phyloP scores from a whole-genome alignment of 2,329 filamentous ascomycete species.

The Sclerotinia nivalis region DNA sequence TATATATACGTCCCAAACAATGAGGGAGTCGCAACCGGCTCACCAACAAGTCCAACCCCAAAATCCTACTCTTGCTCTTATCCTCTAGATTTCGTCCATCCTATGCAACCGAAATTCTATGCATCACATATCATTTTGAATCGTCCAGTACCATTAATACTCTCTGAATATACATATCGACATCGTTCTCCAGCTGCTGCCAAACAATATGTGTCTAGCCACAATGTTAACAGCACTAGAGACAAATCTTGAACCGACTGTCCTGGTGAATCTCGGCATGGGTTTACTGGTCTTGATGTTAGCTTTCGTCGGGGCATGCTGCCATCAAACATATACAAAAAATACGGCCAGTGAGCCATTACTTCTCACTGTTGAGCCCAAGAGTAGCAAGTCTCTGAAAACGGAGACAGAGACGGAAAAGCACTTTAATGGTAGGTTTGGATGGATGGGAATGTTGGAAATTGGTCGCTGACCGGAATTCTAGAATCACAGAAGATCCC shows the following conservation, averaged over 20 bases:
- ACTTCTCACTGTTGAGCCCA: constrained; percentile 15
- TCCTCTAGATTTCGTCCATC: background rate
- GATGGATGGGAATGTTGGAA: background rate
- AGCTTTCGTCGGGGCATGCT: constrained; percentile 12
- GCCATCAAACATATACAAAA: background rate
- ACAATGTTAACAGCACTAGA: constrained; percentile 5
- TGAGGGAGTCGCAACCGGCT: constrained; percentile 3
- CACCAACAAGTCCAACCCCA: background rate
- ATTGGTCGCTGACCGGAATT: background rate
- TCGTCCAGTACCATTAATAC: background rate
- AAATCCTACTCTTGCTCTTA: background rate
- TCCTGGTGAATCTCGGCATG: background rate
- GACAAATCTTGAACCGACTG: constrained; percentile 5
- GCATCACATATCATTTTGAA: background rate
- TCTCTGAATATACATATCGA: background rate
- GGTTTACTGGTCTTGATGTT: constrained; percentile 17
- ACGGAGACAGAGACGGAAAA: constrained; percentile 6
- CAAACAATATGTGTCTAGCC: constrained; percentile 10
- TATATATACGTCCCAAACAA: background rate
- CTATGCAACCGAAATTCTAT: background rate
- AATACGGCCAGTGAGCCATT: background rate
- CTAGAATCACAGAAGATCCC: background rate
- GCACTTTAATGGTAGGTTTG: background rate
- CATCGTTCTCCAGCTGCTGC: background rate
- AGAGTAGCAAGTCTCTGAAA: background rate